Conservation (phyloP, 1,139 yeast species). For the Taphrina deformans region DNA sequence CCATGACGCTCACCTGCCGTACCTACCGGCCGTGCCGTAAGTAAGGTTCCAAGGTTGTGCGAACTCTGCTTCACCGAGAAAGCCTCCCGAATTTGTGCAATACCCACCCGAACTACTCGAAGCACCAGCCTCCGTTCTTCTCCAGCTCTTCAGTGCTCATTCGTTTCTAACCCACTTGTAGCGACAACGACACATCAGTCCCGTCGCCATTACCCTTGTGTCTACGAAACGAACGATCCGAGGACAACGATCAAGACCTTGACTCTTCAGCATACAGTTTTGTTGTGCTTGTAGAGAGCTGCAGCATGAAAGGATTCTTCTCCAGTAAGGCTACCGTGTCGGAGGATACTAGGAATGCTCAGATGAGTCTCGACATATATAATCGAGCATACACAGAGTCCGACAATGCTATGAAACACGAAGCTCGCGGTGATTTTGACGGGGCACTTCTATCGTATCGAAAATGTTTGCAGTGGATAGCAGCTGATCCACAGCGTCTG, state of each 20-base stretch:
- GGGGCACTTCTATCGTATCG: conserved; percentile 30
- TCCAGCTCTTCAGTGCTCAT: no score
- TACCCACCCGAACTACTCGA: not conserved
- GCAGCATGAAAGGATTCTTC: conserved; percentile 29
- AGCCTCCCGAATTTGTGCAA: not conserved
- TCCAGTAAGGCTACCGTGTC: conserved; percentile 3
- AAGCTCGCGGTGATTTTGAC: conserved; percentile 26
- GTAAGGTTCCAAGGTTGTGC: no score
- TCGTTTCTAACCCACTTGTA: no score
- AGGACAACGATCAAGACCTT: not conserved
- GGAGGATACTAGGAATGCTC: conserved; percentile 27
- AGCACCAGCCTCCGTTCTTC: not conserved
- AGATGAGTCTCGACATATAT: conserved; percentile 31
- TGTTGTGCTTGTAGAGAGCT: not conserved
- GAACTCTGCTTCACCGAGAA: no score
- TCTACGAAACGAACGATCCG: no score
- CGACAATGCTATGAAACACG: conserved; percentile 32
- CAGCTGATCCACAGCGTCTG: conserved; percentile 32
- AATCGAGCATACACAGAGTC: conserved; percentile 31
- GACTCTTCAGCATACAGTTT: not conserved
- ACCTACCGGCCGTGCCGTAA: no score
- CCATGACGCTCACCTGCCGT: not conserved
- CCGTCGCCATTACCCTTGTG: no score
- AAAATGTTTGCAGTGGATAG: conserved; percentile 28
- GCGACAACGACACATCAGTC: no score